Conservation (phyloP, 768 basidiomycete species). For the Pleurotus djamor region DNA sequence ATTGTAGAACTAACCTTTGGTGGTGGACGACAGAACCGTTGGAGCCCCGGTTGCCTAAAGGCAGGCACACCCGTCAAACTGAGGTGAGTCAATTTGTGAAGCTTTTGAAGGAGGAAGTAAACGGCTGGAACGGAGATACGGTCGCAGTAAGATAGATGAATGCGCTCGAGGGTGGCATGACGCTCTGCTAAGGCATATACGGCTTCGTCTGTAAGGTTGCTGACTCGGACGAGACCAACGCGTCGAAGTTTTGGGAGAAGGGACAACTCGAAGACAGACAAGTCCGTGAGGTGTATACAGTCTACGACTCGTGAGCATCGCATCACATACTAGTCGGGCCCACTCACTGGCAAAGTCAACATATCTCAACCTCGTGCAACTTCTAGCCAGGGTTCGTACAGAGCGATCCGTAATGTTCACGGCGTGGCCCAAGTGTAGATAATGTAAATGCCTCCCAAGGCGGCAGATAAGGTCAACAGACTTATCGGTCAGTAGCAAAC, state of each 20-base stretch:
- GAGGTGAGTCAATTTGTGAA: conserved; percentile 91
- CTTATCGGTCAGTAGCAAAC: conserved; percentile 72
- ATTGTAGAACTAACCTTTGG: conserved; percentile 60
- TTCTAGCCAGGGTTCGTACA: conserved; percentile 77
- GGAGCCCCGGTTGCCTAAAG: conserved; percentile 82
- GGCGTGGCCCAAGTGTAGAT: conserved; percentile 94
- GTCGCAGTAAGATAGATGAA: conserved; percentile 97
- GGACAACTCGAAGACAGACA: conserved; percentile 91
- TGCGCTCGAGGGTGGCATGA: conserved; percentile 86
- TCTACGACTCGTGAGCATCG: conserved; percentile 41
- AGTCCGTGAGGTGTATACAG: conserved; percentile 85
- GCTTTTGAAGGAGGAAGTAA: conserved; percentile 83
- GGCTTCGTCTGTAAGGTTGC: conserved; percentile 91
- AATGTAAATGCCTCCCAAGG: conserved; percentile 91
- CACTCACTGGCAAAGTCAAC: conserved; percentile 89
- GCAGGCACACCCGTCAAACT: conserved; percentile 96
- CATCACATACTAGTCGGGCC: neutral
- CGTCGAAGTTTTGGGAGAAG: conserved; percentile 87
- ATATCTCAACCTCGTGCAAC: conserved; percentile 89
- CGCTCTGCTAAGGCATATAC: conserved; percentile 86
- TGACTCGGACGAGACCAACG: conserved; percentile 92
- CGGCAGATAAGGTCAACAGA: conserved; percentile 81
- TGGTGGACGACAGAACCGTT: conserved; percentile 86
- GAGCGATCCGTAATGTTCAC: conserved; percentile 87
- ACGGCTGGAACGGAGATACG: conserved; percentile 91